Evolutionary conservation across 805 yeast species (phyloP).

Genomic region (Pichia phayaonensis): DNA sequence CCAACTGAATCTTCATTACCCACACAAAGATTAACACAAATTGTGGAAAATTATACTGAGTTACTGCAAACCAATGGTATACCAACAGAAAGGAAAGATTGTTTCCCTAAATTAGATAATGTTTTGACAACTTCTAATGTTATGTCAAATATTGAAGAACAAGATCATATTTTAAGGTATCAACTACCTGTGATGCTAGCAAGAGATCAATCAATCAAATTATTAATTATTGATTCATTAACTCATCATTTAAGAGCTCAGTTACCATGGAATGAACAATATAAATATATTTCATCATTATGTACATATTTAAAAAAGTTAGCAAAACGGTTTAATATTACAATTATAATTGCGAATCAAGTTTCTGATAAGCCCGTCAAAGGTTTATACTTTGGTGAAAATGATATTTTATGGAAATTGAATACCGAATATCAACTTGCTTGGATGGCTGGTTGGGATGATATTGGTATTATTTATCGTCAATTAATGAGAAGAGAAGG

Average conservation of each 20-base stretch:
- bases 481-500: slow-evolving; percentile 19
- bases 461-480: slow-evolving; percentile 24
- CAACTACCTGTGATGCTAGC: slow-evolving; percentile 57
- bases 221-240: slow-evolving; percentile 73
- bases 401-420: slow-evolving; percentile 30
- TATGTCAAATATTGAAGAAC: slow-evolving; percentile 52
- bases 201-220: slow-evolving; percentile 34
- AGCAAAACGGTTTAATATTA: slow-evolving; percentile 41
- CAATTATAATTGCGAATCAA: slow-evolving; percentile 72
- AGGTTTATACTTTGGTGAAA: slow-evolving; percentile 21
- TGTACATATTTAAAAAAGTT: slow-evolving; percentile 42
- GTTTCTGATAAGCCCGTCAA: slow-evolving; percentile 54
- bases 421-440: slow-evolving; percentile 60
- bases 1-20: slow-evolving; percentile 73
- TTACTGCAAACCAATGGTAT: slow-evolving; percentile 31
- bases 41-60: slow-evolving; percentile 24
- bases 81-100: neutral
- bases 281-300: slow-evolving; percentile 34
- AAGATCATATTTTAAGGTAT: slow-evolving; percentile 61
- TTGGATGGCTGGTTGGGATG: slow-evolving; percentile 71
- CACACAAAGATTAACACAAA: slow-evolving; percentile 52
- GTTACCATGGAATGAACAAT: slow-evolving; percentile 36
- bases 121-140: slow-evolving; percentile 24
- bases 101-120: slow-evolving; percentile 29
- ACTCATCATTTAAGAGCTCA: slow-evolving; percentile 75